These are phyloP conservation scores for Eucalyptus pauciflora DNA, from an alignment of 345 rosid species.

Conservation along the genomic window DNA sequence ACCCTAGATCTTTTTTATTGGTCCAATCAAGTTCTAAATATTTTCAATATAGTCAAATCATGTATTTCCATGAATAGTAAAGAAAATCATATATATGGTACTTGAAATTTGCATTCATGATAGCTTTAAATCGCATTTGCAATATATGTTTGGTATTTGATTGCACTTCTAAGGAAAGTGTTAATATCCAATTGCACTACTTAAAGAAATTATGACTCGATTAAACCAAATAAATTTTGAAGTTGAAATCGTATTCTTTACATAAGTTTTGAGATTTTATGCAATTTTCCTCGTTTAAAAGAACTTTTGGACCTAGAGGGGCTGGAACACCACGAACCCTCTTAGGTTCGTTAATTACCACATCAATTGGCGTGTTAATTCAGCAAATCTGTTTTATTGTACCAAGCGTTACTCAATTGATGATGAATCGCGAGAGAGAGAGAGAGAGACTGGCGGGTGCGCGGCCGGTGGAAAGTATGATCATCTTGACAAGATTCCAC, in stretches of 20 bases:
- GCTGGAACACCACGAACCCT: neutral
- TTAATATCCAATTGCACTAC: neutral
- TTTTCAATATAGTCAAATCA: neutral
- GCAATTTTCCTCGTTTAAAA: neutral
- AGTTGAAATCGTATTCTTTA: neutral
- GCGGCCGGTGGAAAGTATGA: neutral
- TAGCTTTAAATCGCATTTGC: neutral
- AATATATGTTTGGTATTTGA: neutral
- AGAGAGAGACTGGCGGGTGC: neutral
- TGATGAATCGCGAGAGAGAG: neutral
- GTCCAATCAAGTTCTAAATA: neutral
- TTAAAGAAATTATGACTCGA: neutral
- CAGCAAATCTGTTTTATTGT: neutral
- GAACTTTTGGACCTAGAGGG: neutral
- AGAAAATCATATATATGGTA: neutral
- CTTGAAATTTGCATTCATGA: neutral
- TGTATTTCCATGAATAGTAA: neutral
- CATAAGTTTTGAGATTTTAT: neutral
- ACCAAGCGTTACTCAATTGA: neutral
- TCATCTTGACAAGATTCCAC: neutral
- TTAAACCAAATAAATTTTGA: rapidly evolving
- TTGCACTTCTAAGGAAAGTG: rapidly evolving
- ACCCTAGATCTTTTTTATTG: neutral
- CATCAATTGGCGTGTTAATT: neutral
- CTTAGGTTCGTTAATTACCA: neutral